Percentiles rank a stretch among this genome's conserved stretches.
phyloP scores from a whole-genome alignment of 2,329 filamentous ascomycete genomes.

The Diplodia mutila region DNA sequence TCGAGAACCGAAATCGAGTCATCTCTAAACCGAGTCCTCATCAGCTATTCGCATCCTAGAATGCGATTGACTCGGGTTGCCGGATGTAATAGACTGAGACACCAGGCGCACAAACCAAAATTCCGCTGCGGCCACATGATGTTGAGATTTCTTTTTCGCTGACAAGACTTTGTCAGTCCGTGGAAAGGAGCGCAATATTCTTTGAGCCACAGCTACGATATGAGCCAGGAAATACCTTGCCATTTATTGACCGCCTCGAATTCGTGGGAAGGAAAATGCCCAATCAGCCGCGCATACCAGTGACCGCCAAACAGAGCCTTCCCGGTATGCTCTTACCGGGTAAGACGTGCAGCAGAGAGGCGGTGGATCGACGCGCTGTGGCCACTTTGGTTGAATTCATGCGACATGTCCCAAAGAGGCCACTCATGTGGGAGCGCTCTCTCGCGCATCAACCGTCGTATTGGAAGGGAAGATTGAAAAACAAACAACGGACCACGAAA shows the following conservation, averaged over 20 bases:
- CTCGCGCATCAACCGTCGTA: not conserved
- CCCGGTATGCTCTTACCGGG: not conserved
- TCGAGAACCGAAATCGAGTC: not conserved
- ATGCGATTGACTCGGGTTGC: not conserved
- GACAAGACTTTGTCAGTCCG: not conserved
- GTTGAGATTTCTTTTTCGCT: not conserved
- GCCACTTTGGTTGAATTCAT: not conserved
- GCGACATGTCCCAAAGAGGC: not conserved
- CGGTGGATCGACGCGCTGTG: not conserved
- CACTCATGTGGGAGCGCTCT: not conserved
- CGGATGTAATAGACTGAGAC: not conserved
- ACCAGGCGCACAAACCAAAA: not conserved
- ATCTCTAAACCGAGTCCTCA: not conserved
- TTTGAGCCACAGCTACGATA: no score
- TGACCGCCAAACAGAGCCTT: not conserved
- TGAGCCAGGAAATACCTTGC: no score
- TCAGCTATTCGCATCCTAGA: not conserved
- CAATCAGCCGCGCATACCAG: not conserved
- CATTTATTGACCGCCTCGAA: not conserved
- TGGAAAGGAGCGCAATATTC: no score
- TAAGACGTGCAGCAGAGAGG: not conserved
- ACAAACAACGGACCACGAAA: no score
- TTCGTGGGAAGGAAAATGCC: not conserved
- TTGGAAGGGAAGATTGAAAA: not conserved
- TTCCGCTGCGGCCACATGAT: not conserved